A percentile compares a stretch with the other conserved stretches of the same genome.
These are phyloP conservation scores for Debaryomycetaceae sp. DNA, from an alignment of 1,139 yeast species.

Conservation along the genomic window DNA sequence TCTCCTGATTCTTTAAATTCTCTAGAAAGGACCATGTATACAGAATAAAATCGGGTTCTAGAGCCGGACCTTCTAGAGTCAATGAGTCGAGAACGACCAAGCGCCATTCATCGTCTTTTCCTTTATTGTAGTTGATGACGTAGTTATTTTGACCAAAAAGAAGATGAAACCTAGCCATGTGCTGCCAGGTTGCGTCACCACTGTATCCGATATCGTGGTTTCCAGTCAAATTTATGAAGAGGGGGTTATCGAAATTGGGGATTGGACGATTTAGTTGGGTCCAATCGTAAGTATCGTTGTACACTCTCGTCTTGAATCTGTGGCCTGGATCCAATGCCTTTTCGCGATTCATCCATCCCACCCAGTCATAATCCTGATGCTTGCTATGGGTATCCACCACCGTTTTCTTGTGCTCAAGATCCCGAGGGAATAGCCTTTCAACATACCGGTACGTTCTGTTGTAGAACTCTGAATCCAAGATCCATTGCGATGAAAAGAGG, in stretches of 20 bases:
- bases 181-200: slow-evolving; percentile 92
- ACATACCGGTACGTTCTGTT: slow-evolving; percentile 72
- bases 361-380: slow-evolving; percentile 58
- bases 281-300: slow-evolving; percentile 67
- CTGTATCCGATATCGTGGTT: slow-evolving; percentile 95
- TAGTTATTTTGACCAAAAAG: slow-evolving; percentile 84
- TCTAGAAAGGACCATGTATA: slow-evolving; percentile 73
- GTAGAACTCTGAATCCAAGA: slow-evolving; percentile 77
- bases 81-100: slow-evolving; percentile 81
- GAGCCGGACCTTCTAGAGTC: slow-evolving; percentile 86
- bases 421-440: slow-evolving; percentile 59
- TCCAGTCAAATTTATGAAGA: slow-evolving; percentile 81
- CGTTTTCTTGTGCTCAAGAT: slow-evolving; percentile 43
- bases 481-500: slow-evolving; percentile 94
- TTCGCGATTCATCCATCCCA: slow-evolving; percentile 38
- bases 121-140: slow-evolving; percentile 65
- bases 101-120: slow-evolving; percentile 70
- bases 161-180: slow-evolving; percentile 70
- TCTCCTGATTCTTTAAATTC: slow-evolving; percentile 45
- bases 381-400: slow-evolving; percentile 44
- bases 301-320: slow-evolving; percentile 48
- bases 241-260: slow-evolving; percentile 43
- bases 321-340: slow-evolving; percentile 36
- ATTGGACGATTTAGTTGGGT: slow-evolving; percentile 27
- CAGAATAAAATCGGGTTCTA: slow-evolving; percentile 64